Conservation (phyloP, 2,329 filamentous ascomycete species). For the Colletotrichum horii region DNA sequence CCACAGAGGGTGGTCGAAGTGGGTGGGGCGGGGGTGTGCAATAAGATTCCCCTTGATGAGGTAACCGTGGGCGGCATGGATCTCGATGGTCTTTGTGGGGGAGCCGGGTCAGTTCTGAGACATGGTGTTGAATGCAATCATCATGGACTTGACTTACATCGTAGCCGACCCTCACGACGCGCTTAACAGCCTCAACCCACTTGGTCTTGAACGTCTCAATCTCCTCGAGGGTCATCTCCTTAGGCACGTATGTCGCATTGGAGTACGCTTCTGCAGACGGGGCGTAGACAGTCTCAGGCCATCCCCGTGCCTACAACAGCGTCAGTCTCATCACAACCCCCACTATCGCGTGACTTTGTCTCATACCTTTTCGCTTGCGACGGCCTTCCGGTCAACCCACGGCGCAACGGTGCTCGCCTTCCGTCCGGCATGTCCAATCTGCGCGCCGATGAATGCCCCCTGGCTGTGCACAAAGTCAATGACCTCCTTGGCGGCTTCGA, state of each 20-base stretch:
- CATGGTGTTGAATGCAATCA: background rate
- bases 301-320: conserved; percentile 33
- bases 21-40: too few species aligned
- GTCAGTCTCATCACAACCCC: background rate
- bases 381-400: conserved; percentile 58
- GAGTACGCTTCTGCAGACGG: conserved; percentile 28
- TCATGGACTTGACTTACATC: conserved; percentile 43
- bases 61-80: conserved; percentile 53
- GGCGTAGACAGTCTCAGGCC: conserved; percentile 44
- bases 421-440: conserved; percentile 72
- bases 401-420: conserved; percentile 58
- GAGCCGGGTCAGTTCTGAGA: background rate
- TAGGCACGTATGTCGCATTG: conserved; percentile 30
- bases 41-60: too few species aligned
- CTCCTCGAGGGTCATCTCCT: conserved; percentile 68
- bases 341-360: background rate
- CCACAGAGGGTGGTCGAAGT: too few species aligned
- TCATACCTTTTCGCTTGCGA: conserved; percentile 50
- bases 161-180: conserved; percentile 67
- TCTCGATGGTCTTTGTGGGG: conserved; percentile 7
- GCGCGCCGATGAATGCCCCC: conserved; percentile 69
- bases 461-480: conserved; percentile 74
- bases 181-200: conserved; percentile 58
- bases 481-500: conserved; percentile 61
- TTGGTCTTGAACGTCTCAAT: conserved; percentile 68